These are phyloP conservation scores for Beauveria caledonica DNA, from an alignment of 2,329 filamentous ascomycete genomes.

Conservation along the genomic window DNA sequence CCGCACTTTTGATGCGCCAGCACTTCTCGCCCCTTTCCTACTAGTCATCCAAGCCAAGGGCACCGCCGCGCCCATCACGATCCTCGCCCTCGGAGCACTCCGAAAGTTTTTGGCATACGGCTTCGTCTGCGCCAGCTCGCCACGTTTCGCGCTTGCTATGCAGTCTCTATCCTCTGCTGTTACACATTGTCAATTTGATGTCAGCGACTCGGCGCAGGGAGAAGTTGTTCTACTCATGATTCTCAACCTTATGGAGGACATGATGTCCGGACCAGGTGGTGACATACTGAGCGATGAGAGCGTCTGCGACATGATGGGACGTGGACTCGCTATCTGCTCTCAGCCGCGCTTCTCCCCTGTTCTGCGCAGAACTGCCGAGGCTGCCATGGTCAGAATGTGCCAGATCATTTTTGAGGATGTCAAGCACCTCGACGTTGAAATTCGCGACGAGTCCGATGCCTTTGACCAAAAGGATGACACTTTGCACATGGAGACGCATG, in stretches of 20 bases:
- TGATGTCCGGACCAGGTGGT: conserved; percentile 89
- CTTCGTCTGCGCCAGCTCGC: conserved; percentile 75
- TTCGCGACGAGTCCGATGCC: conserved; percentile 56
- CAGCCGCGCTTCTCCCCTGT: conserved; percentile 87
- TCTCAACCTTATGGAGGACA: conserved; percentile 94
- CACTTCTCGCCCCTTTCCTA: conserved; percentile 85
- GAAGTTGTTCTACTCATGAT: conserved; percentile 94
- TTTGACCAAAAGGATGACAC: conserved; percentile 62
- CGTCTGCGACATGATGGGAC: conserved; percentile 99
- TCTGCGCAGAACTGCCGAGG: conserved; percentile 82
- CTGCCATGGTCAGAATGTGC: conserved; percentile 98
- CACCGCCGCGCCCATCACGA: conserved; percentile 92
- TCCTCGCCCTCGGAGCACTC: conserved; percentile 83
- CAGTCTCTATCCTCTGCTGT: conserved; percentile 90
- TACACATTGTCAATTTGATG: conserved; percentile 95
- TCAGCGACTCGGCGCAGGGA: conserved; percentile 87
- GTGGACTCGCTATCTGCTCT: conserved; percentile 92
- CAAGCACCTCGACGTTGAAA: conserved; percentile 75
- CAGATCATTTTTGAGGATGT: conserved; percentile 95
- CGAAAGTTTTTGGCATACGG: conserved; percentile 96
- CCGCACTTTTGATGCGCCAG: conserved; percentile 76
- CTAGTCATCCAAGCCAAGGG: conserved; percentile 95
- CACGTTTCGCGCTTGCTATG: conserved; percentile 86
- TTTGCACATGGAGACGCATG: conserved; percentile 68
- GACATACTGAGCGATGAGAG: conserved; percentile 95